These are phyloP conservation scores for Arachnomyces sp. DNA, from an alignment of 2,329 filamentous ascomycete species.

Conservation along the genomic window DNA sequence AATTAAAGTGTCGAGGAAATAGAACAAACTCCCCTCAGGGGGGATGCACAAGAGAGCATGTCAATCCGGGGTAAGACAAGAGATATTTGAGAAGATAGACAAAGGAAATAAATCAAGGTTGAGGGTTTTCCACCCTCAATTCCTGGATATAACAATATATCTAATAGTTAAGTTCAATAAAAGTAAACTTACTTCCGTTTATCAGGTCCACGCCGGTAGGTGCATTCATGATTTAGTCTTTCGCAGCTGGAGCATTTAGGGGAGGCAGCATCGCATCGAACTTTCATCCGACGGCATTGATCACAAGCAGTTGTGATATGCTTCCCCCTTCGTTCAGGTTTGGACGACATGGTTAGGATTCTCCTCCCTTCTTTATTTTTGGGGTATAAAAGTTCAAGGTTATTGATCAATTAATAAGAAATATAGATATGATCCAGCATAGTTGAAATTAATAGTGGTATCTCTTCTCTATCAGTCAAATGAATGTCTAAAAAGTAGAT, in stretches of 20 bases:
- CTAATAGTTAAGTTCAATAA: no score
- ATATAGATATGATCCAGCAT: no score
- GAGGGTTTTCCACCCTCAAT: no score
- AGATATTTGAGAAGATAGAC: no score
- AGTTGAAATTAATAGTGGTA: no score
- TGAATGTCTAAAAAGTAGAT: no score
- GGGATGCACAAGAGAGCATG: neutral
- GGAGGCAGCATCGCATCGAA: constrained; percentile 12
- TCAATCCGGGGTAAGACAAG: neutral
- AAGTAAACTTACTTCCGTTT: constrained; percentile 9
- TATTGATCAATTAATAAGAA: no score
- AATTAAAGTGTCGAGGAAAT: neutral
- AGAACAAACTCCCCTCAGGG: neutral
- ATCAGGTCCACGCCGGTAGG: constrained; percentile 10
- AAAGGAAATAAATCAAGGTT: no score
- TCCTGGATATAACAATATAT: no score
- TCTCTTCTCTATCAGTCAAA: no score
- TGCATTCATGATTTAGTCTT: constrained; percentile 10
- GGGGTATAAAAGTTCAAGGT: no score
- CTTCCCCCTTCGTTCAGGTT: constrained; percentile 2
- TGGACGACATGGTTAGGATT: constrained; percentile 1
- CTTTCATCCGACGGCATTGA: constrained; percentile 12
- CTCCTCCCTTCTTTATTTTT: no score
- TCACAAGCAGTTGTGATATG: constrained; percentile 12
- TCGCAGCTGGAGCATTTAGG: constrained; percentile 10